Evolutionary conservation across 371 early-diverging fungal species (phyloP).

Genomic region (Apophysomyces trapeziformis): DNA sequence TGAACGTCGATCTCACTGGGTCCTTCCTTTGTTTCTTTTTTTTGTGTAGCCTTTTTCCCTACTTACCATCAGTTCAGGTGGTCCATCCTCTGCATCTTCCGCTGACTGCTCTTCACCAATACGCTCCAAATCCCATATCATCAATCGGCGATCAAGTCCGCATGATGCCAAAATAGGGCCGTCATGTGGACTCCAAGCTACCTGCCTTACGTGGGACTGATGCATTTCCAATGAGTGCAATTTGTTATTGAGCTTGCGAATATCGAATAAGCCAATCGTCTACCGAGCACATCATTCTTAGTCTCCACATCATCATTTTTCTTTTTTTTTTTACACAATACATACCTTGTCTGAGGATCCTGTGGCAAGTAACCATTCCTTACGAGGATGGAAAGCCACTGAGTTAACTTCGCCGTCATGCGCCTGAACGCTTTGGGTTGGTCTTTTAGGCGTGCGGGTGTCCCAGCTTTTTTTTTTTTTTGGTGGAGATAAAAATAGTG

Average conservation of each 20-base stretch:
- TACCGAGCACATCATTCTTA: conserved; percentile 23
- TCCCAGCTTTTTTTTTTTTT: conserved; percentile 63
- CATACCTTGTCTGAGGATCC: conserved; percentile 91
- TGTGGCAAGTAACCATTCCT: conserved; percentile 91
- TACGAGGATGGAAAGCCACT: conserved; percentile 90
- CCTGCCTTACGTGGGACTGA: conserved; percentile 90
- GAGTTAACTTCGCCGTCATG: conserved; percentile 93
- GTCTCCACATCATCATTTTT: background rate
- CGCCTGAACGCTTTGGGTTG: conserved; percentile 76
- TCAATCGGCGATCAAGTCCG: conserved; percentile 90
- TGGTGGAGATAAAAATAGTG: conserved; percentile 5
- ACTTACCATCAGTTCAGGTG: conserved; percentile 92
- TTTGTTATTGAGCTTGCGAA: conserved; percentile 82
- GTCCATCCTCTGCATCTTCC: conserved; percentile 98
- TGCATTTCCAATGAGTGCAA: conserved; percentile 91
- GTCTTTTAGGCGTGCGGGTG: conserved; percentile 60
- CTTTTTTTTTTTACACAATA: background rate
- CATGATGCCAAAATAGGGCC: conserved; percentile 93
- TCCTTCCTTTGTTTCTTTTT: background rate
- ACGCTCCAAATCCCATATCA: conserved; percentile 95
- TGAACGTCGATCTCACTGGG: conserved; percentile 3
- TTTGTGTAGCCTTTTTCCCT: background rate
- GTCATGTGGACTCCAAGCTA: conserved; percentile 95
- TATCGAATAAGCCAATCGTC: conserved; percentile 96
- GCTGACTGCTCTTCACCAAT: conserved; percentile 95